Evolutionary conservation across 1,284 basidiomycete genomes (phyloP).

Genomic region (Austroboletus novae-zelandiae): DNA sequence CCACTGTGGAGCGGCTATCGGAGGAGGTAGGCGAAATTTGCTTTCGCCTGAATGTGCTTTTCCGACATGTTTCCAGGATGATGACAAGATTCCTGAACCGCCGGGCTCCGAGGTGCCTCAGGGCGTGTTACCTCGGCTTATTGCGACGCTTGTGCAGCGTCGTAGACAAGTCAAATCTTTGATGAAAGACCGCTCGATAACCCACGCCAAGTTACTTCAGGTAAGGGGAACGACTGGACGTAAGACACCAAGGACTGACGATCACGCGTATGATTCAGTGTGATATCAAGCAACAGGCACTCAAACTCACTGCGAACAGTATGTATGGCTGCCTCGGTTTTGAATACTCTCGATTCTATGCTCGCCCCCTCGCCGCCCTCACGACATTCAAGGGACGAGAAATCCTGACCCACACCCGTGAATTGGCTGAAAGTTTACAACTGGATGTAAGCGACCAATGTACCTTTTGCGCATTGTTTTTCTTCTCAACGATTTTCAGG

Average conservation of each 20-base stretch:
- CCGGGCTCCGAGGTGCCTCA: slow-evolving; percentile 73
- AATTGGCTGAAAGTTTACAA: slow-evolving; percentile 86
- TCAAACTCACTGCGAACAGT: slow-evolving; percentile 98
- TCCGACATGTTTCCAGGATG: slow-evolving; percentile 48
- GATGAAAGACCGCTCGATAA: slow-evolving; percentile 88
- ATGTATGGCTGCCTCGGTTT: slow-evolving; percentile 99
- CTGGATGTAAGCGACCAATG: slow-evolving; percentile 66
- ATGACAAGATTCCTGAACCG: slow-evolving; percentile 88
- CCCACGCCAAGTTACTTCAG: slow-evolving; percentile 81
- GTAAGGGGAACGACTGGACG: slow-evolving; percentile 40
- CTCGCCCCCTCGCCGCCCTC: slow-evolving; percentile 92
- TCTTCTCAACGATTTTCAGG: slow-evolving; percentile 45
- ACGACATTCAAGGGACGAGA: slow-evolving; percentile 99
- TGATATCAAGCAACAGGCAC: slow-evolving; percentile 96
- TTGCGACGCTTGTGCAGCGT: slow-evolving; percentile 90
- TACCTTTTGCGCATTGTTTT: background rate
- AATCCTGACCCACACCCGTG: slow-evolving; percentile 91
- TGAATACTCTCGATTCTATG: slow-evolving; percentile 96
- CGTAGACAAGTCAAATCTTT: slow-evolving; percentile 90
- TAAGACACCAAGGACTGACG: slow-evolving; percentile 4
- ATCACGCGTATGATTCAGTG: slow-evolving; percentile 49
- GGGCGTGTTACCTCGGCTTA: slow-evolving; percentile 93
- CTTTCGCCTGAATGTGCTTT: background rate
- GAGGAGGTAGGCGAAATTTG: slow-evolving; percentile 54
- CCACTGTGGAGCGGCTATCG: slow-evolving; percentile 81